A percentile compares a stretch with the other conserved stretches of the same genome.
Conservation (phyloP, 345 rosid species). For the Eutrema heterophyllum region DNA sequence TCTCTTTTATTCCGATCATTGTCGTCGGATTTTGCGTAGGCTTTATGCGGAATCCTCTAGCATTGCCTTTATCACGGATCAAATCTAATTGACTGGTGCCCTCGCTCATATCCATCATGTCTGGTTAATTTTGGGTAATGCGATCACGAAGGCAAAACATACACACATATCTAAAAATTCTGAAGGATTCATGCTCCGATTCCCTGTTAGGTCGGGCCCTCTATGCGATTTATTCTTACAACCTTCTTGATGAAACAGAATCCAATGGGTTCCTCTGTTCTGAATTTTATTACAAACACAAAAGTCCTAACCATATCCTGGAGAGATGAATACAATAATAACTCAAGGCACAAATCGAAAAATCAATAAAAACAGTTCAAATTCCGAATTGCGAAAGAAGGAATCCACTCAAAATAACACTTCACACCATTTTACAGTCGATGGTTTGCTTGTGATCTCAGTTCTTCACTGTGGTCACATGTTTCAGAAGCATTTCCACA, state of each 20-base stretch:
- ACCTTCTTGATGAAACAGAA: not conserved
- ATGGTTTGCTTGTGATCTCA: slow-evolving; percentile 20
- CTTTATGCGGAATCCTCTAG: not conserved
- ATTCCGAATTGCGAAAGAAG: not conserved
- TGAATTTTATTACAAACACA: slow-evolving; percentile 18
- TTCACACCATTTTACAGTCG: slow-evolving; percentile 2
- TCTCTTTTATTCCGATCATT: not conserved
- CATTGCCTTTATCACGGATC: not conserved
- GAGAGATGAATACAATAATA: slow-evolving; percentile 1
- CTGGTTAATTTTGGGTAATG: not conserved
- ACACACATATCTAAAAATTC: not conserved
- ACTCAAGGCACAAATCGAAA: not conserved
- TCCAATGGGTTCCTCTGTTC: slow-evolving; percentile 1
- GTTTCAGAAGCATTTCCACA: slow-evolving; percentile 57
- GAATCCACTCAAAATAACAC: not conserved
- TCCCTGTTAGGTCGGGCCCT: not conserved
- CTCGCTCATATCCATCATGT: not conserved
- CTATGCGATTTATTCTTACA: not conserved
- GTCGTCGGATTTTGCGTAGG: not conserved
- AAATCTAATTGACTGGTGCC: not conserved
- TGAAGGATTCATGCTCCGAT: not conserved
- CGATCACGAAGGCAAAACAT: not conserved
- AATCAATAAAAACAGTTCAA: not conserved
- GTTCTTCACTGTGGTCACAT: slow-evolving; percentile 44
- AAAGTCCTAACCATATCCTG: not conserved